phyloP scores from a whole-genome alignment of 1,284 basidiomycete genomes.

The Apiotrichum siamense region DNA sequence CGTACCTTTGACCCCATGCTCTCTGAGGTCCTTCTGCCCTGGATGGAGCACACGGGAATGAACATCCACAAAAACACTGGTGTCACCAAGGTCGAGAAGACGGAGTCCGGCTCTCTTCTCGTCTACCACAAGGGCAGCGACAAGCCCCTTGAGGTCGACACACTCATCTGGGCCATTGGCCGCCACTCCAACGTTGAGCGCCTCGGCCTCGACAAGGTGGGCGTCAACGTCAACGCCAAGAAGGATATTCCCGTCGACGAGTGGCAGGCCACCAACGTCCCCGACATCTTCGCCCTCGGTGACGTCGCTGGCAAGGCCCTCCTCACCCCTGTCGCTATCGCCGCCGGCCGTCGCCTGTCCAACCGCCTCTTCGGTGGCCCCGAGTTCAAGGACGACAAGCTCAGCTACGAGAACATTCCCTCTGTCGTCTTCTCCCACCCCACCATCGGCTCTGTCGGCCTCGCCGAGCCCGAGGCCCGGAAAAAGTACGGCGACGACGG shows the following conservation, averaged over 20 bases:
- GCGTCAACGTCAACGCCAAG: slow-evolving; percentile 67
- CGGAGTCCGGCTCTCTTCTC: slow-evolving; percentile 59
- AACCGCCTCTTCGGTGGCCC: slow-evolving; percentile 86
- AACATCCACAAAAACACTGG: slow-evolving; percentile 75
- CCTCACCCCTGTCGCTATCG: slow-evolving; percentile 97
- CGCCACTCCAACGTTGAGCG: slow-evolving; percentile 72
- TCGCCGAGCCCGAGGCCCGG: slow-evolving; percentile 84
- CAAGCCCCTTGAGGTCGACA: slow-evolving; percentile 75
- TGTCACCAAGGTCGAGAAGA: slow-evolving; percentile 68
- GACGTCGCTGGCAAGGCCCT: slow-evolving; percentile 88
- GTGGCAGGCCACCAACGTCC: slow-evolving; percentile 75
- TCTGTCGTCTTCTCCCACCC: slow-evolving; percentile 96
- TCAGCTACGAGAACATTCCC: slow-evolving; percentile 85
- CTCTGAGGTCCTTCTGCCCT: slow-evolving; percentile 79
- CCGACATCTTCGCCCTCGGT: slow-evolving; percentile 74
- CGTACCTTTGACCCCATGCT: slow-evolving; percentile 87
- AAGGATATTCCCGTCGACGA: slow-evolving; percentile 86
- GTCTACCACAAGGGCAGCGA: slow-evolving; percentile 63
- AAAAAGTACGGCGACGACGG: slow-evolving; percentile 76
- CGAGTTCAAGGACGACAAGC: slow-evolving; percentile 77
- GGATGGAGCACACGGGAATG: slow-evolving; percentile 79
- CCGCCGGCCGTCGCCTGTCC: slow-evolving; percentile 79
- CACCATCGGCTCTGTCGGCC: slow-evolving; percentile 81
- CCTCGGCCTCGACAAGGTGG: slow-evolving; percentile 70
- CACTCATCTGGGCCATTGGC: slow-evolving; percentile 91